Evolutionary conservation across 768 basidiomycete genomes (phyloP).

Genomic region (Leucosporidium creatinivorum): DNA sequence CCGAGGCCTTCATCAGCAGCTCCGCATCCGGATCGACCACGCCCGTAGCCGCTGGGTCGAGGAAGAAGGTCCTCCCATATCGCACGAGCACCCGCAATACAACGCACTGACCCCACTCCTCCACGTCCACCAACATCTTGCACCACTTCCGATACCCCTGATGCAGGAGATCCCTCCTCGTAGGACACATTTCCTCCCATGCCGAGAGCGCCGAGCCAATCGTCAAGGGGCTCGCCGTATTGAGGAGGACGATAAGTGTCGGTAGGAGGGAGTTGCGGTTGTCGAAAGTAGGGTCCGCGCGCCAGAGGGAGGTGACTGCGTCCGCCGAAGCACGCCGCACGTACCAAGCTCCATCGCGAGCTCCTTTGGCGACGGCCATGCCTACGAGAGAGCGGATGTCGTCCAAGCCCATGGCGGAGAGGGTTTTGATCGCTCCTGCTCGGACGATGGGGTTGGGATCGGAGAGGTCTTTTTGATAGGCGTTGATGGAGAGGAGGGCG

Average conservation of each 20-base stretch:
- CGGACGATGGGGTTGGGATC: conserved; percentile 90
- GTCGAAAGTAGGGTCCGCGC: conserved; percentile 58
- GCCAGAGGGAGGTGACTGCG: conserved; percentile 51
- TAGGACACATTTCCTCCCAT: conserved; percentile 79
- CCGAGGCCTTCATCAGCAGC: conserved; percentile 61
- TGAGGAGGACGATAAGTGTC: conserved; percentile 43
- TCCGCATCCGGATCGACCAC: conserved; percentile 62
- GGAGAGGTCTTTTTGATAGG: conserved; percentile 91
- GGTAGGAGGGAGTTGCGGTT: conserved; percentile 56
- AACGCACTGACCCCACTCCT: conserved; percentile 92
- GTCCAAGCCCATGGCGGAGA: conserved; percentile 83
- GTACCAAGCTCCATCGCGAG: conserved; percentile 84
- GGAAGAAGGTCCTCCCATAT: conserved; percentile 58
- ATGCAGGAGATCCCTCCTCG: conserved; percentile 73
- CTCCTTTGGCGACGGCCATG: conserved; percentile 84
- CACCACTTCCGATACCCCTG: conserved; percentile 79
- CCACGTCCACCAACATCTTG: conserved; percentile 73
- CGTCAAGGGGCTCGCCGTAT: conserved; percentile 75
- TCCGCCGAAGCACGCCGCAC: conserved; percentile 88
- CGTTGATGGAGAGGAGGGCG: conserved; percentile 91
- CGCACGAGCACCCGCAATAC: conserved; percentile 67
- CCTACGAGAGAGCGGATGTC: conserved; percentile 80
- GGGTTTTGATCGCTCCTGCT: conserved; percentile 87
- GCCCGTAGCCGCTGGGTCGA: conserved; percentile 22
- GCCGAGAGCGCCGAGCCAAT: conserved; percentile 79